Evolutionary conservation across 768 basidiomycete species (phyloP), one percentile per base, ranked within the genome.

Genomic region (Tremella fuciformis): DNA sequence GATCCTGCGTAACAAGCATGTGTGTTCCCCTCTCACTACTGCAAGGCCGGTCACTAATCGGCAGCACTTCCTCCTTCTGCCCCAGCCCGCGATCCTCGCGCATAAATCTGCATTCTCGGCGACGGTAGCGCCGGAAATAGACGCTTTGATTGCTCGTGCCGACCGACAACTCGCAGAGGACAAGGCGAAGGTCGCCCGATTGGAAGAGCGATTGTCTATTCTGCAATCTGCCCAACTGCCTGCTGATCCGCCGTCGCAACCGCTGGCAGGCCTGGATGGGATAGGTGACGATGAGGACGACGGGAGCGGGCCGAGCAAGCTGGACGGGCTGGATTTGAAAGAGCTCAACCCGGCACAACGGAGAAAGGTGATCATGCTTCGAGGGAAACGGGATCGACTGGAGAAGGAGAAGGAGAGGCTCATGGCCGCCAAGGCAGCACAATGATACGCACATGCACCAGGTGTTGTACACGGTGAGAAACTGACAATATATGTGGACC

Each of bases 11-110:
- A 74, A 76, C 53, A 63, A 69, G 24, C 73, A 74, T 64, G 75
- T 75, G 46, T 57, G 73, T 69, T 42, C 24, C 26, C 24, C 16
- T 29, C 49, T 7, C 25, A 50, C 3, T 50, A 22, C 25, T n/a
- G 7, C 16, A 16, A 29, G n/a, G 15, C 49, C 8, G 3, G 21
- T 8, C 6, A 8, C 8, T 18, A 21, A 50, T n/a, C 7, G 3
- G n/a, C 49, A 76, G 73, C 75, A 71, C 26, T 76, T 58, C 66
- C 69, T 76, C 3, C 59, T 76, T 40, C 63, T 76, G 1, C 75
- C 75, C 29, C 57, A 65, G 51, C 73, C 75, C 7, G 64, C 71
- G 3, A 65, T 76, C 49, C 42, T 52, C 54, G 54, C 70, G 16
- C 71, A 76, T 51, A 71, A 72, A 64, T 54, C 63, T 1, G 64